Evolutionary conservation across 75 land plant species (phyloP), one percentile per base, ranked within the genome.

Genomic region (Selaginella moellendorffii): DNA sequence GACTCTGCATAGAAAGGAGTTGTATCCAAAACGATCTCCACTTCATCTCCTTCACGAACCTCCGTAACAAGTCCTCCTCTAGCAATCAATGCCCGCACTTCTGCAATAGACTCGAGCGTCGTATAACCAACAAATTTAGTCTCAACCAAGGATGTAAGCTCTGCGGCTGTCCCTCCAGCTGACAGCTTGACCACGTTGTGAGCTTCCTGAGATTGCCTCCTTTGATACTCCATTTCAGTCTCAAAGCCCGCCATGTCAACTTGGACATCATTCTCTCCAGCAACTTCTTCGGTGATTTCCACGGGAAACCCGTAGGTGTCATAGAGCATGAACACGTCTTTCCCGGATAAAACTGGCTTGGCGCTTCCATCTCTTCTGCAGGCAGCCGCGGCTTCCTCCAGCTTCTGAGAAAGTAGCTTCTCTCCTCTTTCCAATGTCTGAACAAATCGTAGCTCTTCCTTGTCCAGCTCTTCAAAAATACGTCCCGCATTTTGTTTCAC

Each of bases 1-100:
- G 97, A 87, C 71, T 90, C 97, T 29, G 97, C 97, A 78, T 90
- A 90, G 73, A 90, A 90, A 2, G 97, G 93, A n/a, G 97, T 87
- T 31, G 74, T 77, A 58, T 87, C 74, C 51, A 90, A 66, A 22
- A 90, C 27, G 64, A 90, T 71, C 51, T 90, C 88, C 0, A 87
- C 84, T 46, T 82, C 82, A 58, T 63, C 78, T 64, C 97, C 97
- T 75, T 82, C 73, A 24, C 82, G 68, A 75, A 79, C 93, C 28
- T 79, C 78, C 51, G 54, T 62, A 9, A 84, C 80, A 21, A 85
- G 74, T 0, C 54, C 69, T 14, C 85, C 93, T 53, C 84, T 70
- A 21, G 81, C 72, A 31, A 87, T n/a, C 1, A 90, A 72, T 27
- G 84, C 83, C 51, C 80, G 69, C n/a, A 90, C 80, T 17, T 60